phyloP scores from a whole-genome alignment of 1,284 basidiomycete genomes.

The Waitea zeae region DNA sequence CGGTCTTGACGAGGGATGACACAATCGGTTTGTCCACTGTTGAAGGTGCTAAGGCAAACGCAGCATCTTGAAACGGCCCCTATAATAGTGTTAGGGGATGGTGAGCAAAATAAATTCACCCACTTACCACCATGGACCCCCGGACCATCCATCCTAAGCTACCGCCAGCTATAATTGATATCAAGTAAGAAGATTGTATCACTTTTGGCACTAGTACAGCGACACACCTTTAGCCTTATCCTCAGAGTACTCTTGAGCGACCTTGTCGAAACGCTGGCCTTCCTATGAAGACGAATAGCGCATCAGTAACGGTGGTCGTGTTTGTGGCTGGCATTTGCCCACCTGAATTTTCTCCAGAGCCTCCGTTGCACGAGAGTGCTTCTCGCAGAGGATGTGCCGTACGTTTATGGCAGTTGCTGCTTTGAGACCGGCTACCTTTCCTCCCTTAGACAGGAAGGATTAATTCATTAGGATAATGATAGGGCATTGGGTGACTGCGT shows the following conservation, averaged over 20 bases:
- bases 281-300: slow-evolving; percentile 25
- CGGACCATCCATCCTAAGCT: slow-evolving; percentile 73
- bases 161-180: slow-evolving; percentile 42
- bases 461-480: not conserved
- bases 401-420: slow-evolving; percentile 69
- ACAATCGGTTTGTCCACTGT: slow-evolving; percentile 58
- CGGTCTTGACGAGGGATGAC: slow-evolving; percentile 62
- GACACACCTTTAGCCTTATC: slow-evolving; percentile 69
- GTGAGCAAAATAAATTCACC: not conserved
- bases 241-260: slow-evolving; percentile 74
- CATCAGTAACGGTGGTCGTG: not conserved
- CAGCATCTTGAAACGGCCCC: slow-evolving; percentile 70
- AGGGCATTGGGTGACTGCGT: not conserved
- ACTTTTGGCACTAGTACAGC: not conserved
- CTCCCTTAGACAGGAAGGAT: not conserved
- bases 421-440: slow-evolving; percentile 37
- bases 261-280: slow-evolving; percentile 66
- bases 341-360: slow-evolving; percentile 3
- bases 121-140: slow-evolving; percentile 58
- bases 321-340: slow-evolving; percentile 1
- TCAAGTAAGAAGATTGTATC: slow-evolving; percentile 3
- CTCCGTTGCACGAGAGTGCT: slow-evolving; percentile 26
- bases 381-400: slow-evolving; percentile 76
- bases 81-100: slow-evolving; percentile 8
- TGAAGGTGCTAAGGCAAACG: slow-evolving; percentile 62